Percentiles rank a stretch among this genome's conserved stretches.
These are phyloP conservation scores for Microcos paniculata DNA, from an alignment of 345 rosid genomes.

Conservation along the genomic window DNA sequence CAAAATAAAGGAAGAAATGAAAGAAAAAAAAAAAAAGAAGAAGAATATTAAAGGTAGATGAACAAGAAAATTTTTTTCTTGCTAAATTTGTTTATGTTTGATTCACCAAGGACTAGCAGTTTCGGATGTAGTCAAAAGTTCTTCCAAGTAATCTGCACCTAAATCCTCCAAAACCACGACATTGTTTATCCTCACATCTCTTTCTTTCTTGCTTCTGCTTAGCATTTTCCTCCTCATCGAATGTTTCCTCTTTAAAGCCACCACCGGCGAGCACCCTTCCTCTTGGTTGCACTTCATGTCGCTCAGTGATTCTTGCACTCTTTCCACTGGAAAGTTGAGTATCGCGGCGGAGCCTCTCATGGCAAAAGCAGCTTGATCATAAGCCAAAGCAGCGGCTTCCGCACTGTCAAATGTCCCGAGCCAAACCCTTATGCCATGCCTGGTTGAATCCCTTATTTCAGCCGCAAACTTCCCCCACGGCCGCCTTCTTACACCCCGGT, in stretches of 20 bases:
- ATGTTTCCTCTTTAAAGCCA: constrained; percentile 81
- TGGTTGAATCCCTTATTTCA: constrained; percentile 80
- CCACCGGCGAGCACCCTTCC: constrained; percentile 81
- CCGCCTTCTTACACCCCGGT: constrained; percentile 74
- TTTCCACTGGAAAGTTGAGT: constrained; percentile 80
- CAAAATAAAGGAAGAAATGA: not conserved
- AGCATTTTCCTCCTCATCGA: constrained; percentile 62
- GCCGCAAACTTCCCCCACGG: constrained; percentile 98
- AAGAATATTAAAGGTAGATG: not conserved
- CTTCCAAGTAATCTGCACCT: constrained; percentile 73
- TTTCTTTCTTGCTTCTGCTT: constrained; percentile 39
- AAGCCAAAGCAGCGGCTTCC: constrained; percentile 86
- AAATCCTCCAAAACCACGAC: constrained; percentile 76
- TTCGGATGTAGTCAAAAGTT: constrained; percentile 50
- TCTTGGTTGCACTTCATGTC: constrained; percentile 49
- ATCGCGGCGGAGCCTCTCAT: constrained; percentile 84
- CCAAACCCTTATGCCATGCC: constrained; percentile 83
- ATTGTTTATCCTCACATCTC: constrained; percentile 40
- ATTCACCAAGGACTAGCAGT: constrained; percentile 31
- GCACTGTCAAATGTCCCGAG: constrained; percentile 87
- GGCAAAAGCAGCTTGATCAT: constrained; percentile 75
- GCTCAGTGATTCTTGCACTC: constrained; percentile 58
- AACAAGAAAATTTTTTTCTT: not conserved
- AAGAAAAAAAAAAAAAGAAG: not conserved
- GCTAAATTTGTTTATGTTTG: not conserved